Conservation (phyloP, 352 stramenopile genomes). For the Peronospora tabacina region DNA sequence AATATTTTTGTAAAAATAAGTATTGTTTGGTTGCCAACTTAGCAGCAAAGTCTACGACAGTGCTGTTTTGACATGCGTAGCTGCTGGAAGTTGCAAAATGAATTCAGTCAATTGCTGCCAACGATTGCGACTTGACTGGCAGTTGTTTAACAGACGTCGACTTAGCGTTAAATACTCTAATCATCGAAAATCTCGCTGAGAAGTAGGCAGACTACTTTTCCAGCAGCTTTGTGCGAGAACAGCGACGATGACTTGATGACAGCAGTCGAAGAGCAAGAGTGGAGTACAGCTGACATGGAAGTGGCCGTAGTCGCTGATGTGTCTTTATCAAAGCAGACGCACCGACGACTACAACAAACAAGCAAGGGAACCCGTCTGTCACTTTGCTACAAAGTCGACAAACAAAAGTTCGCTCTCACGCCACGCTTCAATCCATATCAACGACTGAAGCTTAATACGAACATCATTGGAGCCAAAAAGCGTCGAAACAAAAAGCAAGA, state of each 20-base stretch:
- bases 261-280: conserved; percentile 17
- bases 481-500: too few relatives aligned
- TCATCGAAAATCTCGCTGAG: conserved; percentile 32
- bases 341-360: not conserved
- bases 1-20: too few relatives aligned
- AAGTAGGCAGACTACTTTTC: conserved; percentile 18
- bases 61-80: too few relatives aligned
- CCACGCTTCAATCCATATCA: conserved; percentile 19
- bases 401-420: conserved; percentile 3
- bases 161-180: conserved; percentile 27
- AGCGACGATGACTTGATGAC: conserved; percentile 11
- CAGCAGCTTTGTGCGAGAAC: conserved; percentile 1
- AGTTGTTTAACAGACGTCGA: conserved; percentile 38
- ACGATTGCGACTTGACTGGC: conserved; percentile 38
- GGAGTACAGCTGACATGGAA: conserved; percentile 17
- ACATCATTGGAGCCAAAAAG: too few relatives aligned
- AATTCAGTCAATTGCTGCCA: too few relatives aligned
- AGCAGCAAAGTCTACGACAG: too few relatives aligned
- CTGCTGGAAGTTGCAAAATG: too few relatives aligned
- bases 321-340: not conserved
- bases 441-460: conserved; percentile 9
- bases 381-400: conserved; percentile 1
- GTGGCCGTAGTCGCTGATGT: conserved; percentile 18
- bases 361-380: not conserved
- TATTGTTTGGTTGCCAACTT: too few relatives aligned